These are phyloP conservation scores for Parachlorella kessleri DNA, from an alignment of 139 green algal species.

Conservation along the genomic window DNA sequence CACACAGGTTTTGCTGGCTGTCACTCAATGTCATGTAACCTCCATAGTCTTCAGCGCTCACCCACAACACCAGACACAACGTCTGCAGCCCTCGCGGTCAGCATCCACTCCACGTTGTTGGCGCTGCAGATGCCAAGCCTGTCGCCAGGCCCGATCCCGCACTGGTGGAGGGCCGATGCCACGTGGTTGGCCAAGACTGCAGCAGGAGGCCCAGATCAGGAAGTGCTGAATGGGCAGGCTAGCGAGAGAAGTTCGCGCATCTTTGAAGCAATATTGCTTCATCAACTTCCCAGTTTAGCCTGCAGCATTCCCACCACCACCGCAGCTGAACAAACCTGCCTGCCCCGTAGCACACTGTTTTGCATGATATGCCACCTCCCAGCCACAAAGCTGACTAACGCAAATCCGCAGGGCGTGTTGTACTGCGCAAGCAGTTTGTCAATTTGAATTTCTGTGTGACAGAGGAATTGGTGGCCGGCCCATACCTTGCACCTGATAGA, in stretches of 20 bases:
- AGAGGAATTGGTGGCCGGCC: not conserved
- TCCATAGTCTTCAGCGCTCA: too few species aligned
- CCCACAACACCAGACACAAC: constrained; percentile 18
- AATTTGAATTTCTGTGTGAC: not conserved
- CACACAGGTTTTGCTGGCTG: too few species aligned
- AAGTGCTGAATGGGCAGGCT: too few species aligned
- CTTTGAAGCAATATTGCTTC: too few species aligned
- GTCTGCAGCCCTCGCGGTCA: constrained; percentile 77
- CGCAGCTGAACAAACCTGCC: too few species aligned
- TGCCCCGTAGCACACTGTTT: not conserved
- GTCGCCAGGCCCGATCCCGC: constrained; percentile 41
- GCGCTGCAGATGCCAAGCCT: constrained; percentile 74
- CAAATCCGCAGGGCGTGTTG: not conserved
- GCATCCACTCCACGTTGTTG: constrained; percentile 93
- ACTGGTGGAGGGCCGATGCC: constrained; percentile 28
- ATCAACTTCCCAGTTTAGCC: too few species aligned
- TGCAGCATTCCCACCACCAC: too few species aligned
- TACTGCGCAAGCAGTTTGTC: not conserved
- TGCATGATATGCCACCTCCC: not conserved
- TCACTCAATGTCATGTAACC: too few species aligned
- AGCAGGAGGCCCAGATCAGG: too few species aligned
- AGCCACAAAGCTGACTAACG: too few species aligned
- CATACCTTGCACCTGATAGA: constrained; percentile 50
- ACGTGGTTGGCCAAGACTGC: constrained; percentile 13
- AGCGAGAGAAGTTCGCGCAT: too few species aligned